phyloP scores from a whole-genome alignment of 768 basidiomycete species.

The Tricholoma flavovirens region DNA sequence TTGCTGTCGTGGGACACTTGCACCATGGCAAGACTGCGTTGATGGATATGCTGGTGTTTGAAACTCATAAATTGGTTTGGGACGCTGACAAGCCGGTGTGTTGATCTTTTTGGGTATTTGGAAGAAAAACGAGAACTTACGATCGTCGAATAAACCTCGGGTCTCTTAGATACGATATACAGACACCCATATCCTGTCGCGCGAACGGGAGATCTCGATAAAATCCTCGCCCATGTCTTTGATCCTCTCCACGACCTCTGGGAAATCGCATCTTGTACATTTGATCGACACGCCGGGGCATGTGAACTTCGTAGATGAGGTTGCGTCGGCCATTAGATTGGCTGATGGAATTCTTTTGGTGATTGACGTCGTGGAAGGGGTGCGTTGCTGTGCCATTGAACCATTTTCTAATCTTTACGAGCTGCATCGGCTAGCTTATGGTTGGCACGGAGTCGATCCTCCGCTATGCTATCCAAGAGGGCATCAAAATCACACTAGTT shows the following conservation, averaged over 20 bases:
- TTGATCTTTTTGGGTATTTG: slow-evolving; percentile 8
- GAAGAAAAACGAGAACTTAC: background rate
- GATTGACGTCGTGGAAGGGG: slow-evolving; percentile 98
- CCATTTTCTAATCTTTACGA: background rate
- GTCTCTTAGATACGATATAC: slow-evolving; percentile 79
- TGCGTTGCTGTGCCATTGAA: slow-evolving; percentile 31
- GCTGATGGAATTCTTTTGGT: slow-evolving; percentile 90
- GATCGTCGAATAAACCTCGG: slow-evolving; percentile 6
- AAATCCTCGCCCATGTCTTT: slow-evolving; percentile 98
- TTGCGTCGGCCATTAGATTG: slow-evolving; percentile 79
- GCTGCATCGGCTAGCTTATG: slow-evolving; percentile 59
- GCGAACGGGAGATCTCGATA: slow-evolving; percentile 87
- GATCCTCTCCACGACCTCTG: slow-evolving; percentile 73
- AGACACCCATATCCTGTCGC: slow-evolving; percentile 87
- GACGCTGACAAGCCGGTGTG: slow-evolving; percentile 84
- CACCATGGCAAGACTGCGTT: slow-evolving; percentile 98
- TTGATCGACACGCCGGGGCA: slow-evolving; percentile 97
- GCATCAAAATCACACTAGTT: slow-evolving; percentile 83
- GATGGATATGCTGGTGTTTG: slow-evolving; percentile 95
- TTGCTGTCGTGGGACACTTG: slow-evolving; percentile 92
- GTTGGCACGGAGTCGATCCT: slow-evolving; percentile 85
- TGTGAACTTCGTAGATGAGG: slow-evolving; percentile 98
- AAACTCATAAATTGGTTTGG: slow-evolving; percentile 94
- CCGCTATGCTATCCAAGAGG: slow-evolving; percentile 85
- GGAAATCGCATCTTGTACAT: slow-evolving; percentile 92